phyloP scores from a whole-genome alignment of 2,329 filamentous ascomycete species.

The Didymella arachidicola region DNA sequence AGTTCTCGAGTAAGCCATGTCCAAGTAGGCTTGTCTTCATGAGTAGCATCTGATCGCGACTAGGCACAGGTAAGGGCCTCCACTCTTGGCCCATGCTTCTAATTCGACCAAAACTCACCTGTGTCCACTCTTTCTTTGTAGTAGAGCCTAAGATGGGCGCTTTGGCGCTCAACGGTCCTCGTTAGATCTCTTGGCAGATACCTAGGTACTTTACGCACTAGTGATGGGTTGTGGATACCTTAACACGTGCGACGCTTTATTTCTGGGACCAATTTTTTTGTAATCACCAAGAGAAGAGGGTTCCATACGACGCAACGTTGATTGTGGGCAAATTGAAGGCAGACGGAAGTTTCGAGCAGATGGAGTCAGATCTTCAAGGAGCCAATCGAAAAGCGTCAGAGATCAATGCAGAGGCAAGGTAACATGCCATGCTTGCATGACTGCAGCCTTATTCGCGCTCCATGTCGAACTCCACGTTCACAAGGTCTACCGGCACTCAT shows the following conservation, averaged over 20 bases:
- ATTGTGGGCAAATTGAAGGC: neutral
- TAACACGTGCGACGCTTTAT: no score
- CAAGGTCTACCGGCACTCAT: neutral
- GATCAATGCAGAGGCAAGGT: neutral
- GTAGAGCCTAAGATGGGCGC: neutral
- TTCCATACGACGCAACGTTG: neutral
- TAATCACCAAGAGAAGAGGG: neutral
- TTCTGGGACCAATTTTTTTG: no score
- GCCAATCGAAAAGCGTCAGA: neutral
- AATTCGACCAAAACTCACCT: neutral
- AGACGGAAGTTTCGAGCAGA: neutral
- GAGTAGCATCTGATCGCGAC: neutral
- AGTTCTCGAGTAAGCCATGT: conserved; percentile 4
- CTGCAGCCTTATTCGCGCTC: neutral
- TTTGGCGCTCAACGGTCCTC: neutral
- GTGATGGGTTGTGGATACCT: neutral
- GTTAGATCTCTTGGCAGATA: neutral
- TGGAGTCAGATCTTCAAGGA: neutral
- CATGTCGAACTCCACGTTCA: neutral
- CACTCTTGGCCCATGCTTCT: neutral
- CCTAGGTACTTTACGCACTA: neutral
- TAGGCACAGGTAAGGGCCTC: neutral
- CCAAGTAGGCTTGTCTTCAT: conserved; percentile 1
- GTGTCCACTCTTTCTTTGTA: neutral
- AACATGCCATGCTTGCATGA: neutral